Base-by-base conservation (phyloP, 176 grass and related monocot genomes). In the Saccharum officinarum region DNA sequence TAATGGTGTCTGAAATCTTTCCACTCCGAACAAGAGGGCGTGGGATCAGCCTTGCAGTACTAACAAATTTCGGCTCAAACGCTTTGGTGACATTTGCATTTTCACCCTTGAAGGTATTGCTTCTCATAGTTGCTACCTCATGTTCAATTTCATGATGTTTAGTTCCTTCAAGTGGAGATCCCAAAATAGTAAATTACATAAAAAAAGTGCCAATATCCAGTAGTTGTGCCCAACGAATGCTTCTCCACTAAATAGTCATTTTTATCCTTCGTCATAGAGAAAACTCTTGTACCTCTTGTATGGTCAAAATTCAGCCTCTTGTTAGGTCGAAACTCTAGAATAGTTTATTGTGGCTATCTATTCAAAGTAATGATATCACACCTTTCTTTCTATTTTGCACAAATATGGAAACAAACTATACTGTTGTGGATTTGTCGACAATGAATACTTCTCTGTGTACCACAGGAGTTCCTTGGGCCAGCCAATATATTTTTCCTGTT, bases 1-100 rank as follows among this genome's bases (percentile, higher is more conserved):
- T 98, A 66, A 95, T 98, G 93, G 97, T 95, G 17, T 98, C 97
- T n/a, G 97, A 98, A 86, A 94, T 98, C 69, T 98, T 98, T 83
- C 97, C 97, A 10, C 87, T 95, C 46, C 91, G 97, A 38, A 95
- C 97, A 82, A 95, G 97, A 89, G 97, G 97, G 10, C 91, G 97
- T 16, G 97, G 97, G 28, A 98, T 98, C 63, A 98, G 97, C 76
- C 91, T 98, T 5, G 97, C 97, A 12, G 93, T 95, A 49, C 91
- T 98, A 39, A 83, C 83, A 64, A 98, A 98, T 80, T 95, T 98
- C 0, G 93, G 91, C 13, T 89, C 97, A 1, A 98, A 98, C 74
- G 97, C 97, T 14, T 37, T 98, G 76, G 97, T 98, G 40, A 94
- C 91, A 50, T 89, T 98, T 73, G 93, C 93, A 25, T 98, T 98